Percentiles rank a stretch among this genome's conserved stretches.
Evolutionary conservation across 1,139 yeast species (phyloP).

Genomic region (Saccharomycopsis hybrid): DNA sequence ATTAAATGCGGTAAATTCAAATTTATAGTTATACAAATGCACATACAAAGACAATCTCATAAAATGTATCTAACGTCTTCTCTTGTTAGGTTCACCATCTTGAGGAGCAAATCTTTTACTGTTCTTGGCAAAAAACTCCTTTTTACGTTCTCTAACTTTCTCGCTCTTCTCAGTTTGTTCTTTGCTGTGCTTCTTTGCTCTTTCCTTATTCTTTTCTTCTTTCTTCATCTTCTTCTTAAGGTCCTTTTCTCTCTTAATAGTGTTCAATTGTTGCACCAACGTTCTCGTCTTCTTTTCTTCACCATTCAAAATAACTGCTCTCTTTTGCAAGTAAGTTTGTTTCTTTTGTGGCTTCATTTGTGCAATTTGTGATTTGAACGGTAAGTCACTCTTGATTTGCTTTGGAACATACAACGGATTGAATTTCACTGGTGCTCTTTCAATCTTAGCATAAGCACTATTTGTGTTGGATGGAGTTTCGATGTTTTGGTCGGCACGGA

Average conservation of each 20-base stretch:
- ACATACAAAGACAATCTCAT: too few species aligned
- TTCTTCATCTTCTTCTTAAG: slow-evolving; percentile 71
- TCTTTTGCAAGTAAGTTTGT: slow-evolving; percentile 75
- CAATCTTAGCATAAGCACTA: slow-evolving; percentile 71
- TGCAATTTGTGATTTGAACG: slow-evolving; percentile 86
- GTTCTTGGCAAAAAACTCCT: slow-evolving; percentile 72
- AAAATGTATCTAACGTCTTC: not conserved
- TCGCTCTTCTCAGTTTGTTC: slow-evolving; percentile 64
- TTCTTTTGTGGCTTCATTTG: slow-evolving; percentile 85
- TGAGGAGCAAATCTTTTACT: slow-evolving; percentile 35
- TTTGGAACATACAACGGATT: slow-evolving; percentile 84
- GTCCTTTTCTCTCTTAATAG: slow-evolving; percentile 81
- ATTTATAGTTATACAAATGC: too few species aligned
- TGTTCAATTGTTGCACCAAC: slow-evolving; percentile 78
- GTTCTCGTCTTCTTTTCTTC: slow-evolving; percentile 93
- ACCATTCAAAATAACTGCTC: slow-evolving; percentile 90
- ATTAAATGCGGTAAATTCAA: too few species aligned
- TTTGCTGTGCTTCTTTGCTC: slow-evolving; percentile 69
- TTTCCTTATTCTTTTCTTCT: slow-evolving; percentile 67
- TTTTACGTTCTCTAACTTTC: slow-evolving; percentile 78
- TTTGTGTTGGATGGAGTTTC: slow-evolving; percentile 64
- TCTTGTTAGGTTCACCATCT: slow-evolving; percentile 8
- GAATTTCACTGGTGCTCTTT: slow-evolving; percentile 80
- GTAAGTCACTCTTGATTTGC: slow-evolving; percentile 66
- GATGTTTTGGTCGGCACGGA: slow-evolving; percentile 68